phyloP scores from a whole-genome alignment of 352 stramenopile genomes.

The Phytopythium delawarense region DNA sequence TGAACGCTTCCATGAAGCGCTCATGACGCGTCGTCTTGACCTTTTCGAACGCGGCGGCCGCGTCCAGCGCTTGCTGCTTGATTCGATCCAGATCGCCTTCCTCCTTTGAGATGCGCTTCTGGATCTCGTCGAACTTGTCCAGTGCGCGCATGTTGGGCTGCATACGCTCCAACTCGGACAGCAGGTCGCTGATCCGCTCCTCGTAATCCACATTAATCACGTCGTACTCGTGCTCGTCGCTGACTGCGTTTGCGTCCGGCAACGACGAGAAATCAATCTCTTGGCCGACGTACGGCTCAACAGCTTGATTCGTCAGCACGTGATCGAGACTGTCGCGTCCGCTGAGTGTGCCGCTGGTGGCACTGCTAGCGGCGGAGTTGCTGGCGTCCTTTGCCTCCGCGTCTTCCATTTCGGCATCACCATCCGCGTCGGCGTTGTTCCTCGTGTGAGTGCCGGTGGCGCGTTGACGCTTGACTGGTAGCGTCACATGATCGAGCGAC shows the following conservation, averaged over 20 bases:
- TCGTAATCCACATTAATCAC: conserved; percentile 72
- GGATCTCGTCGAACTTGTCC: conserved; percentile 86
- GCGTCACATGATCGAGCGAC: conserved; percentile 92
- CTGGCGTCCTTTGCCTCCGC: conserved; percentile 7
- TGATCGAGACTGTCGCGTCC: conserved; percentile 35
- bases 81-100: conserved; percentile 77
- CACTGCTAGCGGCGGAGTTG: conserved; percentile 1
- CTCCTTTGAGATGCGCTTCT: conserved; percentile 70
- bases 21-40: conserved; percentile 70
- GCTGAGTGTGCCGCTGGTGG: conserved; percentile 1
- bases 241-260: conserved; percentile 59
- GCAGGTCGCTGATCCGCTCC: conserved; percentile 55
- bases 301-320: conserved; percentile 42
- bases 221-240: conserved; percentile 85
- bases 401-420: conserved; percentile 70
- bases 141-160: conserved; percentile 96
- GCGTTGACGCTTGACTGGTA: conserved; percentile 52
- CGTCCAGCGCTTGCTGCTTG: conserved; percentile 57
- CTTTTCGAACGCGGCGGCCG: conserved; percentile 67
- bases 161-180: conserved; percentile 91
- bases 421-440: conserved; percentile 16
- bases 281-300: conserved; percentile 38
- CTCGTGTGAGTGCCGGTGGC: conserved; percentile 11
- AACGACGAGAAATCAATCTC: conserved; percentile 91
- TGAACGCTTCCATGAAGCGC: conserved; percentile 94